Conservation (phyloP, 371 early-diverging fungal genomes). For the Mucor irregularis region DNA sequence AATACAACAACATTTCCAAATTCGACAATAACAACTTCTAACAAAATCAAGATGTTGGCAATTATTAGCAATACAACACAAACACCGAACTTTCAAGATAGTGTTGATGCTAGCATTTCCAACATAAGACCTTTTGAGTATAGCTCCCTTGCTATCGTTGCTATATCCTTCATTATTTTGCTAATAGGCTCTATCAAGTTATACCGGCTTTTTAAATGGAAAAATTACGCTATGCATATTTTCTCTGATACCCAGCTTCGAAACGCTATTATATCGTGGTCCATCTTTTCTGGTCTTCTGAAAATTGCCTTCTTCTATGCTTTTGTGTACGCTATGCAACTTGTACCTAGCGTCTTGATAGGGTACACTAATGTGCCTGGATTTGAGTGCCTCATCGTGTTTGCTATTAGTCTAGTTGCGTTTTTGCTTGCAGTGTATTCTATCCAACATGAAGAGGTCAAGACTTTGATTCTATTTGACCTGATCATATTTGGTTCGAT, state of each 20-base stretch:
- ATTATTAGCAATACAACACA: background rate
- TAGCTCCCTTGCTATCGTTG: background rate
- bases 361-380: conserved; percentile 1
- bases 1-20: background rate
- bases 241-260: background rate
- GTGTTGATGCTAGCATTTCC: background rate
- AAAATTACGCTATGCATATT: background rate
- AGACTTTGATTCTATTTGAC: background rate
- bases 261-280: conserved; percentile 11
- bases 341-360: conserved; percentile 13
- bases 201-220: conserved; percentile 2
- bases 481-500: background rate
- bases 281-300: conserved; percentile 12
- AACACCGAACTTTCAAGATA: background rate
- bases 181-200: background rate
- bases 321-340: conserved; percentile 19
- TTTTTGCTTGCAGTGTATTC: conserved; percentile 14
- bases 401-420: background rate
- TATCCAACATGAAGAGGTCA: conserved; percentile 5
- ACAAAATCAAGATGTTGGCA: background rate
- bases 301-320: conserved; percentile 29
- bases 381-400: conserved; percentile 18
- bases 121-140: conserved; percentile 20
- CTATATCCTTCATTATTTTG: conserved; percentile 6
- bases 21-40: background rate